Conservation (phyloP, 2,329 filamentous ascomycete genomes). For the Coniochaeta sp. region DNA sequence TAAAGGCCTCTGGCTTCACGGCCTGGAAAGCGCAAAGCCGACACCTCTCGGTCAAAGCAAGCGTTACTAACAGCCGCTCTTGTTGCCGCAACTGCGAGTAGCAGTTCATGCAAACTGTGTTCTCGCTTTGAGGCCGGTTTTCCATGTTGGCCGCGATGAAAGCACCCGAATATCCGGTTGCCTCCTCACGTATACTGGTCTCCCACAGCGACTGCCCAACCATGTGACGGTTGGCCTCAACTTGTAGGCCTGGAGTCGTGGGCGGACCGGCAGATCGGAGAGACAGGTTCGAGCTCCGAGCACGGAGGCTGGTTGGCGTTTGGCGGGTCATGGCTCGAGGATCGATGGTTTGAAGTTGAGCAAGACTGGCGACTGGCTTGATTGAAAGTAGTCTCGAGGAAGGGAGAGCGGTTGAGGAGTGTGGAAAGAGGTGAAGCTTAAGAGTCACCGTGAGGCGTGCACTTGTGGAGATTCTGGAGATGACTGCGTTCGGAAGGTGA, state of each 20-base stretch:
- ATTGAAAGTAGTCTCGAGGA: not conserved
- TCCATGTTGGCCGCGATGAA: conserved; percentile 40
- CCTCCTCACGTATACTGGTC: conserved; percentile 2
- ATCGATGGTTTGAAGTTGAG: not conserved
- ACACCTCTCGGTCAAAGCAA: conserved; percentile 16
- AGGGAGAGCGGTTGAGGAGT: not conserved
- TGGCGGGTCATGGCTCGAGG: conserved; percentile 32
- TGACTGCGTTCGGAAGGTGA: not conserved
- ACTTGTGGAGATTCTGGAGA: not conserved
- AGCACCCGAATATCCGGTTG: conserved; percentile 13
- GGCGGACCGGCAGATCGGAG: conserved; percentile 26
- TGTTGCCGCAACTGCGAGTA: conserved; percentile 25
- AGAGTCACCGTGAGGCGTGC: not conserved
- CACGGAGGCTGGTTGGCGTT: conserved; percentile 34
- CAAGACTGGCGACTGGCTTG: not conserved
- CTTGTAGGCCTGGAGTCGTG: not conserved
- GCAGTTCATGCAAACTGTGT: conserved; percentile 29
- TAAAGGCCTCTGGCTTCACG: conserved; percentile 56
- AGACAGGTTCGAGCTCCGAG: conserved; percentile 35
- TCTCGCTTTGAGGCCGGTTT: conserved; percentile 22
- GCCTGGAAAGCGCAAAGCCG: conserved; percentile 26
- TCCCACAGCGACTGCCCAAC: not conserved
- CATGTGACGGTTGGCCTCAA: not conserved
- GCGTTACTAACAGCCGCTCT: conserved; percentile 16
- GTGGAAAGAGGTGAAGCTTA: not conserved